Base-by-base conservation (phyloP, 2,329 filamentous ascomycete species). In the Microdochium trichocladiopsis region DNA sequence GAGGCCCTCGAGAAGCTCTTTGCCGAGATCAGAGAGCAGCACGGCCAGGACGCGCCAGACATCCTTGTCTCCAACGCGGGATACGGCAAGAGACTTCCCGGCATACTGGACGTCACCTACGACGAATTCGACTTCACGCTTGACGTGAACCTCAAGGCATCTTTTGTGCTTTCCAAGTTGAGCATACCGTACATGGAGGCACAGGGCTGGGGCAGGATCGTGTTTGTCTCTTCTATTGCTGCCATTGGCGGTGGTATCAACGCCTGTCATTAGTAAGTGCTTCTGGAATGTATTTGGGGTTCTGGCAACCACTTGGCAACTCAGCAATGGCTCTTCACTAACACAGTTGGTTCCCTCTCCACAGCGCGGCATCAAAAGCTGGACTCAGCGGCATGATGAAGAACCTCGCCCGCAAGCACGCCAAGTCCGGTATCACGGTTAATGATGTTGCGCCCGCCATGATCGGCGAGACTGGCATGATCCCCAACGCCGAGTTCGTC, bases 401-500 rank as follows among this genome's bases (percentile, higher is more conserved):
- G 61, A 86, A 85, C 56, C 70, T 87, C 25, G 75, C 82, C 1
- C 75, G 72, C 1, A 79, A 80, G 47, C 73, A 86, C 22, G 83
- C 80, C 2, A 72, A 76, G 52, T 75, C 74, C 58, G 82, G 82
- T 28, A 83, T 87, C 58, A 83, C 82, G 14, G 80, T 86, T 52
- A 86, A 87, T 54, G 82, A 86, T 56, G 80, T 87, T n/a, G 80
- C 82, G 2, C 83, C 83, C 0, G 83, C 83, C 2, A 86, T 87
- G 81, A 86, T 87, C 56, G 82, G 81, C 3, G 77, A 79, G 22
- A 83, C 79, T 2, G 79, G 79, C 1, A 80, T 86, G 80, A 81
- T 86, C 43, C 79, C 80, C 2, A 73, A 80, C 54, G 77, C 77
- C 41, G 74, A 79, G 55, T 63, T 62, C 14, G 66, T 76, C 16